Evolutionary conservation across 83 land plant genomes (phyloP).

Genomic region (Picea abies): DNA sequence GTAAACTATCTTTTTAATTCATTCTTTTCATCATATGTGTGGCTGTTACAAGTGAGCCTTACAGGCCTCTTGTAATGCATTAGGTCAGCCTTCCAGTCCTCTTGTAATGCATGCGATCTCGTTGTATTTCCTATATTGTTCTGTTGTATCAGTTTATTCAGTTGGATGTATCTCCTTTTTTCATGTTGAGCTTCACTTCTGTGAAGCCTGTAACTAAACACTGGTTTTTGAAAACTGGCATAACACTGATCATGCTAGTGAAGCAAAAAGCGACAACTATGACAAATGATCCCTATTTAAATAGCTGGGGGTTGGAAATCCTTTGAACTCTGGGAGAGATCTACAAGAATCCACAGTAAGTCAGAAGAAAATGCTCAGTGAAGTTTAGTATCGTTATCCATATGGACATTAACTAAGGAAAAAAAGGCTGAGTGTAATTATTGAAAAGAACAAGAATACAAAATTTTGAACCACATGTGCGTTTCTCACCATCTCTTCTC

Average conservation of each 20-base stretch:
- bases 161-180: not conserved
- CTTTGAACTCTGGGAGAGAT: not conserved
- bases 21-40: not conserved
- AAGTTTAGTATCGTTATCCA: too few relatives aligned
- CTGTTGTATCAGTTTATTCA: not conserved
- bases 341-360: not conserved
- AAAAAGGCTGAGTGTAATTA: not conserved
- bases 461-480: not conserved
- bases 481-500: not conserved
- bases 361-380: not conserved
- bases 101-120: not conserved
- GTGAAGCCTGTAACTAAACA: not conserved
- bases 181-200: not conserved
- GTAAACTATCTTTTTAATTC: not conserved
- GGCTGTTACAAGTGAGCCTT: not conserved
- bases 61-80: not conserved
- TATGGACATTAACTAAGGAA: too few relatives aligned
- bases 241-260: not conserved
- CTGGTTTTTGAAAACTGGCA: not conserved
- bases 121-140: not conserved
- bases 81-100: not conserved
- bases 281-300: not conserved
- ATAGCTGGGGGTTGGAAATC: not conserved
- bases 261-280: not conserved
- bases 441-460: not conserved